Evolutionary conservation across 371 early-diverging fungal genomes (phyloP).

Genomic region (Rhizopus delemar): DNA sequence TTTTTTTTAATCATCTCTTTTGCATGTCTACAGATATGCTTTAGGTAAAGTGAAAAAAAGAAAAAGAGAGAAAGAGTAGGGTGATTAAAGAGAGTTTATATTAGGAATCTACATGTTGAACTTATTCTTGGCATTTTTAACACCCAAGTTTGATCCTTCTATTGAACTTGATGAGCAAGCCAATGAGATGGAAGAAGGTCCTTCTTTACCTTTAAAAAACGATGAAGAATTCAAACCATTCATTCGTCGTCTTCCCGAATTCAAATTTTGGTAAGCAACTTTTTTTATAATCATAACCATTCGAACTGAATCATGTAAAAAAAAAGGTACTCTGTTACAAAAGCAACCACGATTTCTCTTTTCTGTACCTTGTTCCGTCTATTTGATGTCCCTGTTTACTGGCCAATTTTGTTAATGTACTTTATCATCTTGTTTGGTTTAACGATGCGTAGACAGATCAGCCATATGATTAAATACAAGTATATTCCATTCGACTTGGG

Average conservation of each 20-base stretch:
- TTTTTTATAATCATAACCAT: too few relatives aligned
- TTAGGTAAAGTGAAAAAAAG: conserved; percentile 41
- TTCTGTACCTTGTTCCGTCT: conserved; percentile 83
- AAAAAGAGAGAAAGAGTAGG: not conserved
- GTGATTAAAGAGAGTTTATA: not conserved
- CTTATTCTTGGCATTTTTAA: conserved; percentile 90
- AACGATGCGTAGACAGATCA: conserved; percentile 95
- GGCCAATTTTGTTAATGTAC: conserved; percentile 91
- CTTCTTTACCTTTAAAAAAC: conserved; percentile 77
- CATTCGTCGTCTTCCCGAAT: conserved; percentile 98
- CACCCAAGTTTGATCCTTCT: conserved; percentile 95
- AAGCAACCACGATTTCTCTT: conserved; percentile 78
- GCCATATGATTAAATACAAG: conserved; percentile 97
- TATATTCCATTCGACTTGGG: conserved; percentile 97
- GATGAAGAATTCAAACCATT: conserved; percentile 99
- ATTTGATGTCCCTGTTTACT: conserved; percentile 98
- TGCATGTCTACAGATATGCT: conserved; percentile 42
- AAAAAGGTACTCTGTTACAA: conserved; percentile 76
- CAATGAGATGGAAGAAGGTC: conserved; percentile 74
- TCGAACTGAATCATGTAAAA: not conserved
- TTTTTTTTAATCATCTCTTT: not conserved
- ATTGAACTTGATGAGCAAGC: conserved; percentile 70
- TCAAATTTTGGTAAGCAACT: conserved; percentile 92
- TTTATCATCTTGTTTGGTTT: conserved; percentile 92
- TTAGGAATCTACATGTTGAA: conserved; percentile 94